A percentile compares a stretch with the other conserved stretches of the same genome.
These are phyloP conservation scores for Hemisphaericaspora xylofermentans DNA, from an alignment of 1,139 yeast species.

Conservation along the genomic window DNA sequence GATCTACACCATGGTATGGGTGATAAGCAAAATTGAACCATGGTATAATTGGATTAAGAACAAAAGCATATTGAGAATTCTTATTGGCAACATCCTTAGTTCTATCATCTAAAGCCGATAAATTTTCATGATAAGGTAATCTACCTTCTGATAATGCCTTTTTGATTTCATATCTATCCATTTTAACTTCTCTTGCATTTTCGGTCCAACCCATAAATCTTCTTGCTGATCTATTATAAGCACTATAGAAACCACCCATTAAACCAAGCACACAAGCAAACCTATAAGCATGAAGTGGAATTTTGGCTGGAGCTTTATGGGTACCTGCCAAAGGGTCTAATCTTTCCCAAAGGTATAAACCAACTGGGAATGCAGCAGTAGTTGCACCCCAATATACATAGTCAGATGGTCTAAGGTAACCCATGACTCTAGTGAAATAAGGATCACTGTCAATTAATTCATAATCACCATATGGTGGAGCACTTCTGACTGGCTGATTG, in stretches of 20 bases:
- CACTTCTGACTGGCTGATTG: conserved; percentile 46
- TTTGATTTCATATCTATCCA: conserved; percentile 76
- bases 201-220: conserved; percentile 82
- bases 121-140: conserved; percentile 64
- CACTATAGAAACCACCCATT: conserved; percentile 69
- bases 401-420: conserved; percentile 72
- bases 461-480: conserved; percentile 44
- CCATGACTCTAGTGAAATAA: conserved; percentile 66
- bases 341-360: conserved; percentile 61
- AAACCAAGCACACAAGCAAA: conserved; percentile 57
- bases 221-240: conserved; percentile 63
- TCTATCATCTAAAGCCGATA: conserved; percentile 63
- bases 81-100: conserved; percentile 75
- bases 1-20: conserved; percentile 80
- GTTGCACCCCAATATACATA: conserved; percentile 65
- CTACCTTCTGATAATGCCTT: conserved; percentile 63
- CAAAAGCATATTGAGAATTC: conserved; percentile 74
- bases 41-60: conserved; percentile 63
- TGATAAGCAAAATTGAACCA: conserved; percentile 84
- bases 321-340: conserved; percentile 64
- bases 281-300: conserved; percentile 62
- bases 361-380: conserved; percentile 61
- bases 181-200: conserved; percentile 67
- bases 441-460: conserved; percentile 79
- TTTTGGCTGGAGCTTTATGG: conserved; percentile 50